Base-by-base conservation (phyloP, 345 rosid genomes). In the Eucalyptus grandis region DNA sequence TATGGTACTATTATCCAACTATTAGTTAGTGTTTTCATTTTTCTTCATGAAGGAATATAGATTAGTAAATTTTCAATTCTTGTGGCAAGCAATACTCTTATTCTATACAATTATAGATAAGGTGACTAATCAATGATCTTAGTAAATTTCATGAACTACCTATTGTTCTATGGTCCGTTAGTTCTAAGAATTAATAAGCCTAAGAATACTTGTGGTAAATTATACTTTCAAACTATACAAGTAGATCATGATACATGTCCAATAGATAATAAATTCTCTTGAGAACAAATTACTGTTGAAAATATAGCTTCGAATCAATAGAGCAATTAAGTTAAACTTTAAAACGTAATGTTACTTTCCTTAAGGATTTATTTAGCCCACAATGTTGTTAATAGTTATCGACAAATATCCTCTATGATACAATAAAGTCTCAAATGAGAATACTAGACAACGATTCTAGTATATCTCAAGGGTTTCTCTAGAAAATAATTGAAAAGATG, bases 351-450 rank as follows among this genome's bases (percentile, higher is more conserved):
- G 19, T 51, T 21, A 51, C 54, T 51, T 51, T 51, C 21, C 8
- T 51, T 51, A 51, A 16, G 0, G 9, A 51, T 51, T 51, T 51
- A 51, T 51, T 51, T 51, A 16, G 21, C 21, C 1, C 4, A 51
- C 2, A 51, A 51, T 51, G 0, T 16, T 51, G 21, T 0, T 16
- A 51, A 51, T 51, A 4, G 0, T 51, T 8, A 51, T 3, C 21
- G 3, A 51, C 54, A 51, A 16, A 51, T 51, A 51, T 51, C 21
- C 4, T 3, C 9, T 2, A 53, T 7, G 1, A 53, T 53, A 53
- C 1, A 53, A 19, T 7, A 53, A 53, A 17, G 2, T 53, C 4
- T 53, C 2, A 53, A 53, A 19, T 53, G 2, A 53, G 24, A 19
- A 53, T 53, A 53, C 10, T 53, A 53, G 56, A 53, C 4, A 53